These are phyloP conservation scores for Eragrostis nindensis DNA, from an alignment of 176 grass and related monocot genomes.

Conservation along the genomic window DNA sequence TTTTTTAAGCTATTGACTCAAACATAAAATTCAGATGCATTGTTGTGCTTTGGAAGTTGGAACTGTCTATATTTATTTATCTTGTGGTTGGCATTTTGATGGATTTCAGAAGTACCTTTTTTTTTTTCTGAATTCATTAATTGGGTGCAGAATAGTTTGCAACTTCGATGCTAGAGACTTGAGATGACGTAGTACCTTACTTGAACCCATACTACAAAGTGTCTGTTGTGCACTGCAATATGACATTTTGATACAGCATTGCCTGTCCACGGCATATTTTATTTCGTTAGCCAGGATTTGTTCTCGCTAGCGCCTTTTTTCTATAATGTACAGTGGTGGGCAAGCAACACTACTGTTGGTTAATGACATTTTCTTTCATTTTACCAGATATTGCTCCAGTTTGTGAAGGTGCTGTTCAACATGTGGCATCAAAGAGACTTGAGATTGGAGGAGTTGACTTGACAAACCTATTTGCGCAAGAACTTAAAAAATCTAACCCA, in stretches of 20 bases:
- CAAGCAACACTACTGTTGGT: background rate
- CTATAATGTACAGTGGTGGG: background rate
- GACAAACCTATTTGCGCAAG: conserved; percentile 82
- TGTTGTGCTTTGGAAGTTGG: background rate
- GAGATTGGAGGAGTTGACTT: conserved; percentile 92
- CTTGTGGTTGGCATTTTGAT: background rate
- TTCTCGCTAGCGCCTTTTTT: background rate
- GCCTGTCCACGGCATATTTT: conserved; percentile 20
- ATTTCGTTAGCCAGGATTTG: background rate
- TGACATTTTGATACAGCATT: background rate
- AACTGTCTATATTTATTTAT: background rate
- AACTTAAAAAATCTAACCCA: conserved; percentile 85
- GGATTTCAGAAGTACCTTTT: background rate
- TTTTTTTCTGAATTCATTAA: background rate
- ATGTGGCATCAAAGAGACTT: conserved; percentile 89
- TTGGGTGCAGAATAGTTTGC: background rate
- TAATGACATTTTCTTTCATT: conserved; percentile 35
- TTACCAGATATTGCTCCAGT: conserved; percentile 93
- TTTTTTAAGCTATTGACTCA: conserved; percentile 6
- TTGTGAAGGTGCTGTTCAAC: conserved; percentile 97
- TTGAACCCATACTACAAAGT: background rate
- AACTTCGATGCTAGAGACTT: background rate
- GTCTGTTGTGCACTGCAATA: background rate
- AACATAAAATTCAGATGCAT: background rate
- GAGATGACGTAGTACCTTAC: background rate